Conservation (phyloP, 1,139 yeast species). For the Arxiozyma telluris region DNA sequence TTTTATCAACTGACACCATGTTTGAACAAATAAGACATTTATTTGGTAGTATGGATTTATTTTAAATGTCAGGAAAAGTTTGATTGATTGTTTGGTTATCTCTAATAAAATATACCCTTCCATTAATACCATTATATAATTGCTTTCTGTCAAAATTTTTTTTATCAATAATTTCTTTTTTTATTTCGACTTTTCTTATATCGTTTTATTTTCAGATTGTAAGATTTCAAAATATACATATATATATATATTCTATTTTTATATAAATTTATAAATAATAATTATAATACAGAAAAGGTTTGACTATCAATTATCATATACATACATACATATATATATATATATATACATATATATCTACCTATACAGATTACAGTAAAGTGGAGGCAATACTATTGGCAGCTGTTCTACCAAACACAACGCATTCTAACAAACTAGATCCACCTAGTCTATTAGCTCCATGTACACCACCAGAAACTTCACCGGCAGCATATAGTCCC, state of each 20-base stretch:
- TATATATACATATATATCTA: too few species aligned
- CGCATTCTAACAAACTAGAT: conserved; percentile 67
- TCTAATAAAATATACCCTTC: too few species aligned
- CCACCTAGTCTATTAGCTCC: conserved; percentile 74
- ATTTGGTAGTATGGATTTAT: conserved; percentile 5
- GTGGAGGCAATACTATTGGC: conserved; percentile 24
- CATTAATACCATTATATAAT: not conserved
- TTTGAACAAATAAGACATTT: conserved; percentile 5
- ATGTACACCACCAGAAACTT: conserved; percentile 76
- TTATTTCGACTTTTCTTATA: too few species aligned
- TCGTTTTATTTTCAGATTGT: not conserved
- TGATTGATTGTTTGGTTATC: too few species aligned
- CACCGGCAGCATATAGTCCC: conserved; percentile 72
- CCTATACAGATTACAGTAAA: not conserved
- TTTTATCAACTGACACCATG: conserved; percentile 3
- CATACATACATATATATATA: too few species aligned
- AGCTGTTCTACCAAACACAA: conserved; percentile 56
- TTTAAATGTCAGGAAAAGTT: not conserved
- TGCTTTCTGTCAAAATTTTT: not conserved
- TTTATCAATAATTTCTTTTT: too few species aligned
- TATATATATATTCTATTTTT: too few species aligned
- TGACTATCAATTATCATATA: too few species aligned
- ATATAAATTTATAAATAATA: too few species aligned
- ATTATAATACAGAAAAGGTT: too few species aligned
- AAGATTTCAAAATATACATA: too few species aligned